phyloP scores from a whole-genome alignment of 1,284 basidiomycete species.

The Phellopilus nigrolimitatus region DNA sequence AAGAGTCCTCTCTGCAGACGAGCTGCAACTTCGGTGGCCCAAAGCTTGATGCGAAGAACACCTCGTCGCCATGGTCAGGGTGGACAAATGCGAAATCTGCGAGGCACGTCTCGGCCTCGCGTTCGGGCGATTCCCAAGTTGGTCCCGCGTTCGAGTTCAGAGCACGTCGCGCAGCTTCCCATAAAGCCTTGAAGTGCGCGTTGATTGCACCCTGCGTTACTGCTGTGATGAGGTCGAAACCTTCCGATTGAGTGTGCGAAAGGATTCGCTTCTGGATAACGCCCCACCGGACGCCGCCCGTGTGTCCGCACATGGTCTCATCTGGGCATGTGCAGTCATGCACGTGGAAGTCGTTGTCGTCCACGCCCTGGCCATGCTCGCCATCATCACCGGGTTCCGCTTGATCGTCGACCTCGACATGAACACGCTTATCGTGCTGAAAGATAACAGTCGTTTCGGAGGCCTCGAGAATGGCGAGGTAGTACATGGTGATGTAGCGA shows the following conservation, averaged over 20 bases:
- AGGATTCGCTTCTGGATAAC: conserved; percentile 11
- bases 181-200: conserved; percentile 26
- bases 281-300: conserved; percentile 10
- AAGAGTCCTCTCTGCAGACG: conserved; percentile 5
- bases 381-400: neutral
- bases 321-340: conserved; percentile 12
- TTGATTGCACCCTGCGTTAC: conserved; percentile 31
- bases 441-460: conserved; percentile 28
- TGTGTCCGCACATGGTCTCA: conserved; percentile 14
- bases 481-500: conserved; percentile 28
- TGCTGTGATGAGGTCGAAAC: conserved; percentile 31
- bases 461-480: conserved; percentile 28
- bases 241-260: conserved; percentile 11
- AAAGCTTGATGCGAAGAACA: conserved; percentile 14
- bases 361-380: neutral
- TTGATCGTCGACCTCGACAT: neutral
- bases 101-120: conserved; percentile 11
- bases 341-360: conserved; percentile 5
- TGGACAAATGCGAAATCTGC: conserved; percentile 13
- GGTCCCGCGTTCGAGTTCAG: neutral
- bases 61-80: conserved; percentile 5
- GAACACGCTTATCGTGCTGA: conserved; percentile 2
- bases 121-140: too few species aligned
- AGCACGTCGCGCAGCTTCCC: conserved; percentile 6
- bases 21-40: conserved; percentile 14